Evolutionary conservation across 2,329 filamentous ascomycete genomes (phyloP), one percentile per base, ranked within the genome.

Genomic region (Fusarium poae): DNA sequence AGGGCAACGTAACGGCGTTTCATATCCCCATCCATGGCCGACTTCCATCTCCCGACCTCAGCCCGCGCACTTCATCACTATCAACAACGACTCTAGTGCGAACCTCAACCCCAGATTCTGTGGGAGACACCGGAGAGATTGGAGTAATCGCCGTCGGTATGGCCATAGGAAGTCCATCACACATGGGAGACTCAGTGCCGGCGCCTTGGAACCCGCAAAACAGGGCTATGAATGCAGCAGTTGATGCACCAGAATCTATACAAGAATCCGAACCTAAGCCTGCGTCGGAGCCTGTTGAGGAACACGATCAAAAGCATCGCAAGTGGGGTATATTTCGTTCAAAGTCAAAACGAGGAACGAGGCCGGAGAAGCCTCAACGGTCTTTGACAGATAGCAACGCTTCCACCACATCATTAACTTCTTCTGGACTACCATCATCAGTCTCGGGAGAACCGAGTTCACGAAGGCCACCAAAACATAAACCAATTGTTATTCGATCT

Each of bases 131-230:
- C 18, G 49, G 67, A 15, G 70, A 74, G 40, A 74, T 70, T 21
- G 74, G 74, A 13, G 67, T 77, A n/a, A 76, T 76, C 64, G 83
- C 82, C 70, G 93, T 94, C 65, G 92, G 92, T 12, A 89, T 94
- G 84, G 91, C 91, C 2, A 79, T 93, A 57, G 91, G 91, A 32
- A 93, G 91, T 73, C 91, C 91, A 25, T 80, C 83, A n/a, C 80
- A 81, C 39, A 77, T 79, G 18, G 79, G 80, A 34, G 62, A 67
- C 34, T 56, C 55, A 54, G 57, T 53, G 35, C 66, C 69, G 35
- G 63, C 70, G 21, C 75, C 76, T 34, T 78, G 76, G 70, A 77
- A 73, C 34, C 75, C 73, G 21, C 74, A 74, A 50, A 65, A 65
- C 53, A 74, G 74, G 50, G 72, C 71, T 13, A 71, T 73, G 49